Evolutionary conservation across 352 stramenopile genomes (phyloP).

Genomic region (Bremia lactucae): DNA sequence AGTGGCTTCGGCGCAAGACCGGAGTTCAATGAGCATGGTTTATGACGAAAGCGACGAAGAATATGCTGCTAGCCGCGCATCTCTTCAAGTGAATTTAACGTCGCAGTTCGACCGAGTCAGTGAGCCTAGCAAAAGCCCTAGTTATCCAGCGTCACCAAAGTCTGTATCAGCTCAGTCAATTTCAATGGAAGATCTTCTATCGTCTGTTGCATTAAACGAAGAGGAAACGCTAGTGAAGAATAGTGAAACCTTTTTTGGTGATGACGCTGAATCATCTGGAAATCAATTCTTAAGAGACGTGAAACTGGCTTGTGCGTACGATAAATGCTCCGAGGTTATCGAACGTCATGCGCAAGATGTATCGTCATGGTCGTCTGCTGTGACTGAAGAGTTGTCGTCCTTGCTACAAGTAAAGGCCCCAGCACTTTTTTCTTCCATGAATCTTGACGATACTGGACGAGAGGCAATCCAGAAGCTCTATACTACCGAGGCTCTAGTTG

Average conservation of each 20-base stretch:
- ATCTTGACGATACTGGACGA: conserved; percentile 19
- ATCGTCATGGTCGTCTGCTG: conserved; percentile 28
- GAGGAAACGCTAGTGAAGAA: conserved; percentile 5
- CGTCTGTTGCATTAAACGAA: conserved; percentile 20
- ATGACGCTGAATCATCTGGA: conserved; percentile 1
- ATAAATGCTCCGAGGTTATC: conserved; percentile 34
- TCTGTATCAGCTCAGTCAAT: conserved; percentile 15
- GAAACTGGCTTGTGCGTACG: conserved; percentile 25
- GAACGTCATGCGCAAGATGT: conserved; percentile 40
- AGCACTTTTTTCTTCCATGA: conserved; percentile 29
- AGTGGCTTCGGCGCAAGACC: conserved; percentile 27
- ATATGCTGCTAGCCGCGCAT: conserved; percentile 35
- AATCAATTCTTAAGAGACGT: conserved; percentile 13
- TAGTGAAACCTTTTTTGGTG: conserved; percentile 14
- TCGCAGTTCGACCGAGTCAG: conserved; percentile 61
- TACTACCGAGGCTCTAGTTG: conserved; percentile 31
- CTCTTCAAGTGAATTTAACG: conserved; percentile 64
- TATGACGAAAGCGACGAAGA: conserved; percentile 51
- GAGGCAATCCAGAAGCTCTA: conserved; percentile 39
- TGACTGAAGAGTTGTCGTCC: conserved; percentile 35
- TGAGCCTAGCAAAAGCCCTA: conserved; percentile 9
- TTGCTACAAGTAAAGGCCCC: conserved; percentile 37
- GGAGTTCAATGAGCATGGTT: conserved; percentile 75
- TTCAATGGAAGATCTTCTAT: conserved; percentile 37
- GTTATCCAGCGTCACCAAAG: conserved; percentile 1